phyloP scores from a whole-genome alignment of 805 yeast genomes.

The Candida boleticola region DNA sequence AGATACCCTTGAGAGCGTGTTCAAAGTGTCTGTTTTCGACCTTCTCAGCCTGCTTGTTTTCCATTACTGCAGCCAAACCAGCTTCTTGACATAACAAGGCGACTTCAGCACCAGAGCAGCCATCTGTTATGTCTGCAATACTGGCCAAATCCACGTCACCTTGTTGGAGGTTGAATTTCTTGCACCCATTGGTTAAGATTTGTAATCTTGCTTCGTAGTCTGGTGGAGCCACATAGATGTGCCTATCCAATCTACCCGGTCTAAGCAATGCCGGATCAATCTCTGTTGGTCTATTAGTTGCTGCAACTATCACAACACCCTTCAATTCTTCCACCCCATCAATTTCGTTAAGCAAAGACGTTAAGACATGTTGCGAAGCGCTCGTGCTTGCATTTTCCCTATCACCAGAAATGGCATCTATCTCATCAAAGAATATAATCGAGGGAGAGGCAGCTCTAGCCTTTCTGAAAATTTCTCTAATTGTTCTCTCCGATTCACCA shows the following conservation, averaged over 20 bases:
- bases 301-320: constrained; percentile 93
- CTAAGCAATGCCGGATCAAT: constrained; percentile 91
- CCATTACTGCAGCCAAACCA: constrained; percentile 92
- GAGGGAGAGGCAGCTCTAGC: constrained; percentile 96
- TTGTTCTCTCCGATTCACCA: constrained; percentile 91
- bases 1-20: constrained; percentile 63
- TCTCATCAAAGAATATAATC: constrained; percentile 92
- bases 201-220: constrained; percentile 76
- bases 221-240: constrained; percentile 91
- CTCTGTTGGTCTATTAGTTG: constrained; percentile 92
- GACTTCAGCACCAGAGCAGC: constrained; percentile 97
- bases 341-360: constrained; percentile 88
- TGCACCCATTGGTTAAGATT: constrained; percentile 68
- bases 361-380: constrained; percentile 80
- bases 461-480: constrained; percentile 88
- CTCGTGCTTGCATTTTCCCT: constrained; percentile 65
- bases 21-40: constrained; percentile 71
- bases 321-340: constrained; percentile 96
- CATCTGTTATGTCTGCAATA: constrained; percentile 69
- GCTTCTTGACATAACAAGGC: constrained; percentile 92
- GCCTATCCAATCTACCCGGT: constrained; percentile 94
- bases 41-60: constrained; percentile 48
- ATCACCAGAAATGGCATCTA: constrained; percentile 85
- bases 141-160: constrained; percentile 38
- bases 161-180: constrained; percentile 53